Evolutionary conservation across 2,329 filamentous ascomycete genomes (phyloP).

Genomic region (Atkinsonella texensis): DNA sequence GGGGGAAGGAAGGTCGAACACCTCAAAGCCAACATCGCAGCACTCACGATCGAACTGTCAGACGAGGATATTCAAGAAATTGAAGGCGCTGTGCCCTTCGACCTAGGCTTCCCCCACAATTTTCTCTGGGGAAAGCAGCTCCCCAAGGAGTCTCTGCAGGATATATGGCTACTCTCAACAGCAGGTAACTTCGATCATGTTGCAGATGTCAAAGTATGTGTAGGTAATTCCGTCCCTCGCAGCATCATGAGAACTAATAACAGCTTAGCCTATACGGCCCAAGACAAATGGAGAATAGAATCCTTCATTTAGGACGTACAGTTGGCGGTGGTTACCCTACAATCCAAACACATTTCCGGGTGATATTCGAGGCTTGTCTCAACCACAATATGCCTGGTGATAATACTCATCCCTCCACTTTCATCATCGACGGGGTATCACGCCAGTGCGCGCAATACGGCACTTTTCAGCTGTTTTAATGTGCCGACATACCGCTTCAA

Average conservation of each 20-base stretch:
- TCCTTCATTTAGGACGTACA: constrained; percentile 17
- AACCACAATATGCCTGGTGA: constrained; percentile 1
- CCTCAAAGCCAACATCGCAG: constrained; percentile 57
- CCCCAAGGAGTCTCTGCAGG: constrained; percentile 22
- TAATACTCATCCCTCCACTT: not conserved
- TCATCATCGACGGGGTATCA: not conserved
- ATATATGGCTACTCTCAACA: constrained; percentile 33
- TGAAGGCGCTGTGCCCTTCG: constrained; percentile 48
- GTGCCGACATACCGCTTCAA: too few species aligned
- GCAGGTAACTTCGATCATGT: constrained; percentile 41
- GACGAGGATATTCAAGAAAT: constrained; percentile 54
- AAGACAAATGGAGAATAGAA: constrained; percentile 31
- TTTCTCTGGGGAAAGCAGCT: constrained; percentile 37
- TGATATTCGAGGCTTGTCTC: not conserved
- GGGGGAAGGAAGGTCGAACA: constrained; percentile 60
- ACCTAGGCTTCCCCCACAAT: constrained; percentile 54
- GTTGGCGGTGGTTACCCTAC: constrained; percentile 21
- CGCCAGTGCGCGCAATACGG: too few species aligned
- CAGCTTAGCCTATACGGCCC: constrained; percentile 27
- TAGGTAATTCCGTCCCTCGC: not conserved
- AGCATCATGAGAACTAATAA: not conserved
- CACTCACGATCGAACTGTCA: constrained; percentile 47
- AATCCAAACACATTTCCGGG: not conserved
- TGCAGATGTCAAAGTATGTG: constrained; percentile 23
- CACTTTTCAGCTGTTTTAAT: too few species aligned